Evolutionary conservation across 2,329 filamentous ascomycete genomes (phyloP), one percentile per base, ranked within the genome.

Genomic region (Phoma sp.): DNA sequence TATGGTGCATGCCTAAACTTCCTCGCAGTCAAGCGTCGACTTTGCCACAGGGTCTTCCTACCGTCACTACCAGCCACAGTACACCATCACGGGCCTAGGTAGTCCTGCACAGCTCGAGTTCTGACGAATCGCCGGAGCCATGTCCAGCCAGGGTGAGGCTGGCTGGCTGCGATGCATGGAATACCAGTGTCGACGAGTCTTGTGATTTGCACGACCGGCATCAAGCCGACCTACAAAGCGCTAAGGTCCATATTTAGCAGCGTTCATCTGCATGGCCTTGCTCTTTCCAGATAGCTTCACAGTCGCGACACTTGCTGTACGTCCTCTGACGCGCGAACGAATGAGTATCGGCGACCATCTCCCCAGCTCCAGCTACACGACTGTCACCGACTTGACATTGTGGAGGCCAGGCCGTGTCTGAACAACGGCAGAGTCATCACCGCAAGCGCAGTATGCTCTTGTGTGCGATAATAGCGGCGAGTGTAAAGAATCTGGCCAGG

Each of bases 211-310:
- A 35, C 6, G 29, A 6, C 17, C 8, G 35, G 19, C 29, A 19
- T 6, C 6, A 36, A 24, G 21, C n/a, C 12, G 35, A 43, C 1
- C 33, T 35, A 2, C 39, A 17, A 22, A 37, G 36, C 17, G 40
- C 45, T 37, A 41, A 55, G 4, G 12, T 46, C 47, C 22, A 46
- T 43, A 25, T 21, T 51, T 55, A 51, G 52, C 15, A 55, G 31
- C 52, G 33, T 24, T 12, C 10, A n/a, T 22, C 33, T 39, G 44
- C 39, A 35, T 45, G 40, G 35, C 44, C 27, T 27, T 43, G 19
- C 44, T 21, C 33, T 13, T 25, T 17, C 6, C 22, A 48, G 32
- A 12, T 17, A 29, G 10, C 7, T 15, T 29, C n/a, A 12, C 27
- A 19, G 12, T 32, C 9, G 24, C 24, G 12, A 48, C 33, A 39